Evolutionary conservation across 2,329 filamentous ascomycete genomes (phyloP), one percentile per base, ranked within the genome.

Genomic region (Sclerotinia glacialis): DNA sequence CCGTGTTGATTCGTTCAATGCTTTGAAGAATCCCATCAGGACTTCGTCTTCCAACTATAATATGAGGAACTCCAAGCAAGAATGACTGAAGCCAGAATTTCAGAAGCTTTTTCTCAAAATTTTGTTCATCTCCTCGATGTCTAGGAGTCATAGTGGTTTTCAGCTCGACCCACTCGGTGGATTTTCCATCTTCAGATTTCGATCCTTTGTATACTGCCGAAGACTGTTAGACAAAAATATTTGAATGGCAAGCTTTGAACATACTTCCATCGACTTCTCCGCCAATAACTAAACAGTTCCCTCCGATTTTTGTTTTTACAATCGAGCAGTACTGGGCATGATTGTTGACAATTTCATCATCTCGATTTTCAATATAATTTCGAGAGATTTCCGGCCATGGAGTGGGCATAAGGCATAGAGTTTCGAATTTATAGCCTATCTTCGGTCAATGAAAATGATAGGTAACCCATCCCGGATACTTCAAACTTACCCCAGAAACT

Each of bases 81-180:
- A 97, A 99, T 0, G 91, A 96, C 78, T 98, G 95, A 18, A 94
- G 92, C 95, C 95, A 99, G 79, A 94, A 97, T 75, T 96, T 96
- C 78, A 96, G 85, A 65, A 98, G 83, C 77, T 98, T 98, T 59
- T 91, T 86, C 78, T 97, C 91, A 76, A 94, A 97, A 69, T 87
- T 89, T 26, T 89, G 78, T 74, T 87, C 83, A 73, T 95, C 91
- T 56, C 86, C 62, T 82, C 82, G 60, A 94, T 88, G 70, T 90
- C 87, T 50, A 86, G 88, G n/a, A 49, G 56, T 60, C 56, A 60
- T 14, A 14, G 87, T 86, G 0, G 95, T 99, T 77, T 99, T 99
- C 67, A 99, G 84, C 78, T 99, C 95, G 42, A 98, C 89, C 90
- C 93, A 99, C 73, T 94, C 92, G 70, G 92, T 89, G 0, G 90